These are phyloP conservation scores for Neckera pumila DNA, from an alignment of 225 moss, liverwort and hornwort species.

Conservation along the genomic window DNA sequence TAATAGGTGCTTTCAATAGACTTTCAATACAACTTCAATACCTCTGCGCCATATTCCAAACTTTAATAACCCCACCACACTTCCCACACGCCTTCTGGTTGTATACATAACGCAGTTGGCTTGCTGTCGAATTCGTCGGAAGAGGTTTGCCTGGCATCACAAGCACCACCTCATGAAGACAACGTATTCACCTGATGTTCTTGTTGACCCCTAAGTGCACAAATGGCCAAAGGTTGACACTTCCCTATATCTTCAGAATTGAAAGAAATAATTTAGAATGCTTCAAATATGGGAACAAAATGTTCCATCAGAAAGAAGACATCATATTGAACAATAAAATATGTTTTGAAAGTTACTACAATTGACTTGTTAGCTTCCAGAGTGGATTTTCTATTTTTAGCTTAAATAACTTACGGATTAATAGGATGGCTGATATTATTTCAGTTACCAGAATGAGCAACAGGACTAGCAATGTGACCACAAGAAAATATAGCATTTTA, in stretches of 20 bases:
- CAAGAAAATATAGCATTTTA: neutral
- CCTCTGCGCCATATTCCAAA: slow-evolving; percentile 70
- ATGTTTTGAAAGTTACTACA: neutral
- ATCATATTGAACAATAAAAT: neutral
- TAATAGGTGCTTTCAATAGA: neutral
- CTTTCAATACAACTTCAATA: slow-evolving; percentile 3
- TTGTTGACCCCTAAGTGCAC: neutral
- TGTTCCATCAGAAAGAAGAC: neutral
- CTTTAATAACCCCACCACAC: slow-evolving; percentile 57
- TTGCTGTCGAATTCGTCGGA: slow-evolving; percentile 29
- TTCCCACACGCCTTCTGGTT: slow-evolving; percentile 66
- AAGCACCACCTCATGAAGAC: neutral
- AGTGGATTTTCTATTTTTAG: neutral
- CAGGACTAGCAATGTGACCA: neutral
- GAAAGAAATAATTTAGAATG: neutral
- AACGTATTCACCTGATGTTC: neutral
- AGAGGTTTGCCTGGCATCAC: slow-evolving; percentile 54
- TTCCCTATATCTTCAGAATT: neutral
- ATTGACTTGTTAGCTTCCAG: neutral
- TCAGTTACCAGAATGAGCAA: neutral
- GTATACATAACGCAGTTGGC: slow-evolving; percentile 65
- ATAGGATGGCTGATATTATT: neutral
- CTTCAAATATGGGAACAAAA: neutral
- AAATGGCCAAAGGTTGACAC: neutral
- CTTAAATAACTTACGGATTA: neutral